Evolutionary conservation across 1,284 basidiomycete species (phyloP).

Genomic region (Clitocybe nebularis): DNA sequence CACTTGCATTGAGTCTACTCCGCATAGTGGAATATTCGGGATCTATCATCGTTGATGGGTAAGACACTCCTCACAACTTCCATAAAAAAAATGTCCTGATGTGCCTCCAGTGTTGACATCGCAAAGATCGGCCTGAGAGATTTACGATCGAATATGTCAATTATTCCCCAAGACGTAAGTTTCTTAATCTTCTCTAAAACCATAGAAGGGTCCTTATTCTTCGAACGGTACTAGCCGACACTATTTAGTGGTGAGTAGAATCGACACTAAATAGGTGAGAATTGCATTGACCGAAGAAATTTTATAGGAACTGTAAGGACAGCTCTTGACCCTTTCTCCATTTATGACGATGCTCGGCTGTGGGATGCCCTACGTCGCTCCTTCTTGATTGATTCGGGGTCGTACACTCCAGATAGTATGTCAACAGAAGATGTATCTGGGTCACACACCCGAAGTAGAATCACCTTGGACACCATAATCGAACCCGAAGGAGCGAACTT

Average conservation of each 20-base stretch:
- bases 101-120: conserved; percentile 44
- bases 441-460: conserved; percentile 23
- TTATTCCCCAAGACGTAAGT: conserved; percentile 56
- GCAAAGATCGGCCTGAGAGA: conserved; percentile 43
- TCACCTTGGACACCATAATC: conserved; percentile 55
- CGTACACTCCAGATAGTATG: conserved; percentile 16
- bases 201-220: neutral
- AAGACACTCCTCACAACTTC: conserved; percentile 27
- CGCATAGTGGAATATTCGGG: conserved; percentile 45
- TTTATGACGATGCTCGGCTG: conserved; percentile 53
- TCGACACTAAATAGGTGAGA: conserved; percentile 1
- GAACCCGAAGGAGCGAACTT: conserved; percentile 67
- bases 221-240: conserved; percentile 33
- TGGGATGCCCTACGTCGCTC: conserved; percentile 62
- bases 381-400: conserved; percentile 39
- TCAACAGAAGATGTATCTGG: neutral
- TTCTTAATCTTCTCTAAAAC: neutral
- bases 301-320: conserved; percentile 55
- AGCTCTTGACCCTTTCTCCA: conserved; percentile 67
- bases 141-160: conserved; percentile 47
- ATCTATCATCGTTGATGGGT: conserved; percentile 44
- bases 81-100: conserved; percentile 4
- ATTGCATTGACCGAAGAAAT: conserved; percentile 9
- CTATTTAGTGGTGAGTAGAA: conserved; percentile 39
- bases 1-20: conserved; percentile 34